Conservation (phyloP, 2,329 filamentous ascomycete genomes). For the Eutypella sp. region DNA sequence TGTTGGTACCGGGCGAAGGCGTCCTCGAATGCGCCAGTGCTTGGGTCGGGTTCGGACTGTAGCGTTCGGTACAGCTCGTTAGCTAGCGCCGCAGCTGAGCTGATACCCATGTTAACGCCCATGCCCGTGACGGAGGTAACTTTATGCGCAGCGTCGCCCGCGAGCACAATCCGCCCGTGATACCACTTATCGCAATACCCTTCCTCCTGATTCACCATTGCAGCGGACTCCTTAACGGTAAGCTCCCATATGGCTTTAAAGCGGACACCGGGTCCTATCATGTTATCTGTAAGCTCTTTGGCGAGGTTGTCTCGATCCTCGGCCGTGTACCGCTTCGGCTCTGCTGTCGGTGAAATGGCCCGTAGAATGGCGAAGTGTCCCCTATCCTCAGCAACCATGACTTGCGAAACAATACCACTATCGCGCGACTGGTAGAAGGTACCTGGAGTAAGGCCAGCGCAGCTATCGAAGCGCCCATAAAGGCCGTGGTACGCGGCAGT, state of each 20-base stretch:
- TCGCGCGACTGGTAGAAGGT: not conserved
- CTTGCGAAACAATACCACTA: not conserved
- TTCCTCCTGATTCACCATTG: constrained; percentile 1
- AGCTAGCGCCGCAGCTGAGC: not conserved
- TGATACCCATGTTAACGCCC: not conserved
- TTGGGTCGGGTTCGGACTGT: constrained; percentile 2
- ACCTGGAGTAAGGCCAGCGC: not conserved
- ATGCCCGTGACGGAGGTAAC: not conserved
- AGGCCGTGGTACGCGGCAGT: not conserved
- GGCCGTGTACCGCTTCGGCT: not conserved
- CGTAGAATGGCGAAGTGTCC: constrained; percentile 4
- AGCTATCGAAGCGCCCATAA: not conserved
- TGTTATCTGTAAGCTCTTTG: not conserved
- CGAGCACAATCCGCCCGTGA: not conserved
- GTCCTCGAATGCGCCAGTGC: constrained; percentile 1
- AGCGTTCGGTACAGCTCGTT: not conserved
- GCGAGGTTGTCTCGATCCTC: not conserved
- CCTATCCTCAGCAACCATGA: constrained; percentile 1
- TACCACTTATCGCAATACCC: not conserved
- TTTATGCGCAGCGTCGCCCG: not conserved
- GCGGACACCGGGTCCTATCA: not conserved
- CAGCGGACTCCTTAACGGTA: not conserved
- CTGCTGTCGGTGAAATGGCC: not conserved
- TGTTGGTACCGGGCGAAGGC: constrained; percentile 6
- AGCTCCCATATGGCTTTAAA: not conserved